These are phyloP conservation scores for Pseudognaphalium luteoalbum DNA, from an alignment of 129 eudicot genomes.

Conservation along the genomic window DNA sequence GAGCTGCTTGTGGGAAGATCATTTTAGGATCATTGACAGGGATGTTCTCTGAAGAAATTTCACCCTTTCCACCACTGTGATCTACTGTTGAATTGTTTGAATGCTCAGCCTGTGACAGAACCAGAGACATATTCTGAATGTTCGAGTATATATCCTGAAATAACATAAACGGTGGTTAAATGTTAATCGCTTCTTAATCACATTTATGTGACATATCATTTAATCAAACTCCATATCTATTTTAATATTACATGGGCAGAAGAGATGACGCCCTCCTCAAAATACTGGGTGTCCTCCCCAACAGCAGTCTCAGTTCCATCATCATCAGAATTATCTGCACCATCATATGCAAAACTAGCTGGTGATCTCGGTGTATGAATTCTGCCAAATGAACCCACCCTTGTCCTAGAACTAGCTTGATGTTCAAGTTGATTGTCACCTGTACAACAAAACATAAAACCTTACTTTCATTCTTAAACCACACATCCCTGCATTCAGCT, in stretches of 20 bases:
- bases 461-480: background rate
- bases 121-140: slow-evolving; percentile 40
- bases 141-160: slow-evolving; percentile 51
- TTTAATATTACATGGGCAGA: slow-evolving; percentile 43
- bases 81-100: slow-evolving; percentile 35
- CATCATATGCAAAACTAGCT: slow-evolving; percentile 63
- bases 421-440: slow-evolving; percentile 53
- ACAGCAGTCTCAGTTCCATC: slow-evolving; percentile 60
- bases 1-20: slow-evolving; percentile 47
- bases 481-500: background rate
- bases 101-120: slow-evolving; percentile 43
- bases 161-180: slow-evolving; percentile 1
- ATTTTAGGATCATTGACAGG: slow-evolving; percentile 43
- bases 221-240: background rate
- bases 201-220: background rate
- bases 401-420: slow-evolving; percentile 36
- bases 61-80: slow-evolving; percentile 41
- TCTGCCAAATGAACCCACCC: slow-evolving; percentile 69
- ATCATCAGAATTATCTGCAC: slow-evolving; percentile 73
- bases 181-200: background rate
- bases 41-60: slow-evolving; percentile 29
- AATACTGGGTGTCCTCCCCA: slow-evolving; percentile 47
- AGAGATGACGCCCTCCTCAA: slow-evolving; percentile 45
- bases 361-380: slow-evolving; percentile 73
- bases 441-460: slow-evolving; percentile 28